These are phyloP conservation scores for Clitopilus hobsonii DNA, from an alignment of 768 basidiomycete genomes.

Conservation along the genomic window DNA sequence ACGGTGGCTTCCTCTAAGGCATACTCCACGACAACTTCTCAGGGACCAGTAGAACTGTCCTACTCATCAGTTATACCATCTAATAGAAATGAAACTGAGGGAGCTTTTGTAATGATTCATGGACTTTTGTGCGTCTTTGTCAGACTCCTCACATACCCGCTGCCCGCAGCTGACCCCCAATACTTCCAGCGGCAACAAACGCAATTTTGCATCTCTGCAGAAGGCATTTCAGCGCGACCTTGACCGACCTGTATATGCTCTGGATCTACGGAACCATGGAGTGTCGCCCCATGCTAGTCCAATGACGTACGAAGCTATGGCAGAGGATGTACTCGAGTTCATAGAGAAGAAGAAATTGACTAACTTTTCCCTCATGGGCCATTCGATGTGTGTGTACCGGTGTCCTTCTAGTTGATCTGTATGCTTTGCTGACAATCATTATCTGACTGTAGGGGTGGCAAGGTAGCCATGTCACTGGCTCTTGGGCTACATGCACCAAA, in stretches of 20 bases:
- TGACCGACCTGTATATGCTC: slow-evolving; percentile 59
- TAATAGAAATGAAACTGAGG: slow-evolving; percentile 23
- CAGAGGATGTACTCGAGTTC: slow-evolving; percentile 69
- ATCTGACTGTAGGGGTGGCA: slow-evolving; percentile 64
- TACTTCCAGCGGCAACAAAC: slow-evolving; percentile 66
- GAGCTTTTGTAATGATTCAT: slow-evolving; percentile 51
- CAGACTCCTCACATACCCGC: neutral
- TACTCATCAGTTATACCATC: slow-evolving; percentile 7
- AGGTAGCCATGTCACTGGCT: slow-evolving; percentile 67
- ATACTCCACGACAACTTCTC: neutral
- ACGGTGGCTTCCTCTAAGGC: neutral
- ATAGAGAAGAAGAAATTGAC: slow-evolving; percentile 44
- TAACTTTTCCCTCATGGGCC: slow-evolving; percentile 71
- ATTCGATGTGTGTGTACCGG: slow-evolving; percentile 65
- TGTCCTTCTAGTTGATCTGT: slow-evolving; percentile 1
- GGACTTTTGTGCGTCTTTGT: slow-evolving; percentile 50
- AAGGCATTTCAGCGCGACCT: slow-evolving; percentile 62
- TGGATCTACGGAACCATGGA: slow-evolving; percentile 82
- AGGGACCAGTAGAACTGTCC: neutral
- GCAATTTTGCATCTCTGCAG: slow-evolving; percentile 78
- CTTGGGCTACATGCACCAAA: slow-evolving; percentile 36
- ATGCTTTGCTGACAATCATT: neutral
- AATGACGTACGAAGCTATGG: slow-evolving; percentile 74
- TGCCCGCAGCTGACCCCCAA: neutral
- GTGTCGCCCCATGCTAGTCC: slow-evolving; percentile 65